Conservation (phyloP, 1,139 yeast species). For the Pichia sp. region DNA sequence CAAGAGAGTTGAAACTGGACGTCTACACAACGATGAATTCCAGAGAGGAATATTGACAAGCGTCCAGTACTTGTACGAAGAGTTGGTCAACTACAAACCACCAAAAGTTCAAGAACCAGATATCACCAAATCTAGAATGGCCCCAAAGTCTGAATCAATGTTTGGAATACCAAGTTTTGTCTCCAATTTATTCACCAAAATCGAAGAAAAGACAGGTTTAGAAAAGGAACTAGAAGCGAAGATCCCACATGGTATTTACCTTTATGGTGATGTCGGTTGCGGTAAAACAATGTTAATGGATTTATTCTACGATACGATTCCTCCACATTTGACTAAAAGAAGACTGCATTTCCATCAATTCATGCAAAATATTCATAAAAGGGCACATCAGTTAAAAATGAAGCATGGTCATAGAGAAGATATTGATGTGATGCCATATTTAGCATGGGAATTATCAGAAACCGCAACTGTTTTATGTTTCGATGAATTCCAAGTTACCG, state of each 20-base stretch:
- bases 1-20: slow-evolving; percentile 39
- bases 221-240: slow-evolving; percentile 12
- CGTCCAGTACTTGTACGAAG: slow-evolving; percentile 51
- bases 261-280: slow-evolving; percentile 98
- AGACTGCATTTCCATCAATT: slow-evolving; percentile 95
- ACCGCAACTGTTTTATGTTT: slow-evolving; percentile 80
- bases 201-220: slow-evolving; percentile 11
- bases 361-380: slow-evolving; percentile 90
- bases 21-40: slow-evolving; percentile 53
- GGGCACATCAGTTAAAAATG: slow-evolving; percentile 72
- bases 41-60: slow-evolving; percentile 59
- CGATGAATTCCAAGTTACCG: slow-evolving; percentile 96
- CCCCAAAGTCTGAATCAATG: slow-evolving; percentile 1
- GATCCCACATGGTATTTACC: slow-evolving; percentile 75
- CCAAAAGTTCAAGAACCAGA: slow-evolving; percentile 53
- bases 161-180: slow-evolving; percentile 34
- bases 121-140: slow-evolving; percentile 38
- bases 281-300: slow-evolving; percentile 99
- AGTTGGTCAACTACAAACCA: slow-evolving; percentile 50
- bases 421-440: slow-evolving; percentile 77
- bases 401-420: slow-evolving; percentile 59
- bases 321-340: slow-evolving; percentile 68
- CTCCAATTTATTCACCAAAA: slow-evolving; percentile 21
- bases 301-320: slow-evolving; percentile 81
- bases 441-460: slow-evolving; percentile 82